These are phyloP conservation scores for Ziziphus jujuba DNA, from an alignment of 306 rosid species.

Conservation along the genomic window DNA sequence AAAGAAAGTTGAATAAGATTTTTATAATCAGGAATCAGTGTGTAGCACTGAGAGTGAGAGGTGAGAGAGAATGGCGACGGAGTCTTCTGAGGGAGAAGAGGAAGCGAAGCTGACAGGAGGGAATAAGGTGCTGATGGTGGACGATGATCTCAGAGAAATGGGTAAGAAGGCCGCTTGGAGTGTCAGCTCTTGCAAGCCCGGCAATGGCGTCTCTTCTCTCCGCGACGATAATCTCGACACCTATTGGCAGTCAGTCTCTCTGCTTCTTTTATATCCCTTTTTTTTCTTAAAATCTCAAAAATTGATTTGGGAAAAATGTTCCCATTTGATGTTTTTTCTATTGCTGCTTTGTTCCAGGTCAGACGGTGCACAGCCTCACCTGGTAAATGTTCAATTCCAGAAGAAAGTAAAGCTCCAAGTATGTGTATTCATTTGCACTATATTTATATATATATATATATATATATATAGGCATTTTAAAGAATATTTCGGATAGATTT, in stretches of 20 bases:
- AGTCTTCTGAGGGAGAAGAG: conserved; percentile 88
- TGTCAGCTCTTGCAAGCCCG: conserved; percentile 93
- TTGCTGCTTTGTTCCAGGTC: conserved; percentile 57
- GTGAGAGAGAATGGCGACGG: conserved; percentile 67
- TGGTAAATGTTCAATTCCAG: conserved; percentile 88
- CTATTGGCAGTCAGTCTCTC: conserved; percentile 90
- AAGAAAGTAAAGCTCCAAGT: conserved; percentile 88
- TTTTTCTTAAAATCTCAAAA: background rate
- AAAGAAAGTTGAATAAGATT: too few species aligned
- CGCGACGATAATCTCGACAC: conserved; percentile 79
- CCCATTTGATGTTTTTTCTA: background rate
- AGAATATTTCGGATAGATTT: background rate
- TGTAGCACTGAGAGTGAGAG: too few species aligned
- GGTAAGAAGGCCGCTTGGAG: conserved; percentile 97
- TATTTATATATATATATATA: too few species aligned
- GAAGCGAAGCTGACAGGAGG: conserved; percentile 69
- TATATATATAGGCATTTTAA: too few species aligned
- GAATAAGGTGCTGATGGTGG: conserved; percentile 42
- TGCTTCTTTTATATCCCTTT: background rate
- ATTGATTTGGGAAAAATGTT: background rate
- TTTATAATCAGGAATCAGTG: background rate
- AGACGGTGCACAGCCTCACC: conserved; percentile 92
- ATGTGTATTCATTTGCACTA: too few species aligned
- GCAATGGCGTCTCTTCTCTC: conserved; percentile 81
- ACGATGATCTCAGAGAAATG: conserved; percentile 81